Evolutionary conservation across 768 basidiomycete species (phyloP).

Genomic region (Nevesoporus exiguus): DNA sequence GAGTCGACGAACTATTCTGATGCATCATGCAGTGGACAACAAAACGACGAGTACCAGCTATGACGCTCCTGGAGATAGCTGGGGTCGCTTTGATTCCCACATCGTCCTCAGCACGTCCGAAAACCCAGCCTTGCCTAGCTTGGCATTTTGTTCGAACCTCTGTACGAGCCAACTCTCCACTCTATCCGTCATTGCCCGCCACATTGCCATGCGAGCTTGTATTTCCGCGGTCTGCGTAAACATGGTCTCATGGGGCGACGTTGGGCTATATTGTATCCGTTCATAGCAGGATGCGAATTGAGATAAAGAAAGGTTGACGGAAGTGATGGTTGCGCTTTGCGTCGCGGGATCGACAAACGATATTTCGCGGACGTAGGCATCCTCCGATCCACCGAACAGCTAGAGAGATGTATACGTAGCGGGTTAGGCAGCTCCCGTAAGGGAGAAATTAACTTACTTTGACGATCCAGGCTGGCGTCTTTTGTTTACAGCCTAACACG

Average conservation of each 20-base stretch:
- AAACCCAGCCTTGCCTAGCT: slow-evolving; percentile 83
- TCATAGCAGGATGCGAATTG: slow-evolving; percentile 93
- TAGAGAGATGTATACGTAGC: slow-evolving; percentile 27
- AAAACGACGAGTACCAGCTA: slow-evolving; percentile 14
- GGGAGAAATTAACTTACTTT: slow-evolving; percentile 55
- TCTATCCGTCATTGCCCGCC: slow-evolving; percentile 77
- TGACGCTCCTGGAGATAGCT: slow-evolving; percentile 31
- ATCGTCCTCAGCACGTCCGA: slow-evolving; percentile 80
- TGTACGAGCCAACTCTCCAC: slow-evolving; percentile 85
- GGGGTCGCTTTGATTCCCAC: slow-evolving; percentile 67
- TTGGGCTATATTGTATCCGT: slow-evolving; percentile 80
- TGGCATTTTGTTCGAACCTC: slow-evolving; percentile 90
- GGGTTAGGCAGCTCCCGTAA: slow-evolving; percentile 8
- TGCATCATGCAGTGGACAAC: slow-evolving; percentile 1
- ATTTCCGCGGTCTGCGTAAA: slow-evolving; percentile 93
- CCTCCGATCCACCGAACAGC: slow-evolving; percentile 91
- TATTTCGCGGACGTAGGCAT: slow-evolving; percentile 92
- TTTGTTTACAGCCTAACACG: slow-evolving; percentile 88
- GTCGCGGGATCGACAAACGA: slow-evolving; percentile 86
- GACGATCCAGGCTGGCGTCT: slow-evolving; percentile 87
- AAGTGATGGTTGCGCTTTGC: slow-evolving; percentile 79
- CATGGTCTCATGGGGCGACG: slow-evolving; percentile 56
- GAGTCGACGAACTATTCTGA: slow-evolving; percentile 4
- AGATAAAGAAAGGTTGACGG: slow-evolving; percentile 91
- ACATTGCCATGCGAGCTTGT: slow-evolving; percentile 75